Evolutionary conservation across 2,329 filamentous ascomycete genomes (phyloP), one percentile per base, ranked within the genome.

Genomic region (Aspergillus alliaceus): DNA sequence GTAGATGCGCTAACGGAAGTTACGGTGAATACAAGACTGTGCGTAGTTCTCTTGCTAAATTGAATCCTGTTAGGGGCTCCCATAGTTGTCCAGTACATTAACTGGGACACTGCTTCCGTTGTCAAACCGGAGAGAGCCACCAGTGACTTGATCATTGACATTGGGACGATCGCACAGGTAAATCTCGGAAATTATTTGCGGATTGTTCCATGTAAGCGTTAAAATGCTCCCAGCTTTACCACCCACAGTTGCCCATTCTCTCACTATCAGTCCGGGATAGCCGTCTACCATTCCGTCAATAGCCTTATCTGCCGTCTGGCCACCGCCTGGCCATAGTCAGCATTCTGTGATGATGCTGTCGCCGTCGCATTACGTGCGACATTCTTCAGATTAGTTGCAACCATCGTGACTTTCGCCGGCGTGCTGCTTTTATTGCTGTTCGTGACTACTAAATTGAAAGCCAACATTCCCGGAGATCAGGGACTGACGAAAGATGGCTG

Each of bases 81-180:
- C 57, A 37, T 54, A 57, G 39, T 54, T 52, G 18, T 31, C 24
- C 12, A 59, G 12, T 15, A 18, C 46, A 4, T 18, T 37, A 44
- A 57, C 15, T 12, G 37, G 39, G 3, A 51, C 25, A 24, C 24
- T 47, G 20, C 42, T 48, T 6, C 44, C 54, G 46, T 37, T 32
- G n/a, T 59, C 51, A n/a, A 57, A 59, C 4, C 54, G 50, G 18
- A 57, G 20, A 12, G 42, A 12, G 12, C 51, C 54, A 4, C 46
- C 54, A 2, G 46, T 59, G 11, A 59, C 35, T n/a, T 54, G 54
- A 32, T 59, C 57, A 15, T 54, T 24, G 15, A 53, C 25, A 27
- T 59, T 57, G 9, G 54, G 51, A 4, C 57, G 54, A 29, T 57
- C 57, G 27, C 54, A 59, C 25, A 57, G 24, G 25, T 20, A 53